phyloP scores from a whole-genome alignment of 164 flowering plant species.

The Chimonanthus salicifolius region DNA sequence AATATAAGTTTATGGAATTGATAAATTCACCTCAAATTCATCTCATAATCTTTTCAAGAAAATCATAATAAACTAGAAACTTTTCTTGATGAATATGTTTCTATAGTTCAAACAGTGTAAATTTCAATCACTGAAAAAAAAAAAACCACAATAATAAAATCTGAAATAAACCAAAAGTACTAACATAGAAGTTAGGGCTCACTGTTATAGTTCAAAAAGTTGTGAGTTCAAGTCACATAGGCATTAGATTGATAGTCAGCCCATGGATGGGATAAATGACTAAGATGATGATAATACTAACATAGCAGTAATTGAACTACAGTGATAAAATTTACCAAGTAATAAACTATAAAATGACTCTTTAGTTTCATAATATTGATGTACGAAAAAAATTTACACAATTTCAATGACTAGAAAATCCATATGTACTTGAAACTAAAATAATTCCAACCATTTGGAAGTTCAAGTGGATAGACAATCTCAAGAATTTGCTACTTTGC shows the following conservation, averaged over 20 bases:
- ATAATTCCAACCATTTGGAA: neutral
- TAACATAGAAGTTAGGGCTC: no score
- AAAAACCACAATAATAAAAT: neutral
- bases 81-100: neutral
- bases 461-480: neutral
- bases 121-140: neutral
- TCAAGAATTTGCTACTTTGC: neutral
- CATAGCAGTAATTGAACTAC: no score
- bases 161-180: neutral
- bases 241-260: no score
- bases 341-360: no score
- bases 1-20: neutral
- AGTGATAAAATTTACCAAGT: no score
- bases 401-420: neutral
- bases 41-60: neutral
- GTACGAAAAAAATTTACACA: neutral
- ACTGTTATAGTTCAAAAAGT: no score
- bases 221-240: no score
- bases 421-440: neutral
- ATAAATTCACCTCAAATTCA: neutral
- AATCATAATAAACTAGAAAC: neutral
- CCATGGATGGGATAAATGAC: no score
- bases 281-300: no score
- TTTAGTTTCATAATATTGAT: no score
- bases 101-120: neutral